Base-by-base conservation (phyloP, 139 green algal species). In the Raphidocelis subcapitata region DNA sequence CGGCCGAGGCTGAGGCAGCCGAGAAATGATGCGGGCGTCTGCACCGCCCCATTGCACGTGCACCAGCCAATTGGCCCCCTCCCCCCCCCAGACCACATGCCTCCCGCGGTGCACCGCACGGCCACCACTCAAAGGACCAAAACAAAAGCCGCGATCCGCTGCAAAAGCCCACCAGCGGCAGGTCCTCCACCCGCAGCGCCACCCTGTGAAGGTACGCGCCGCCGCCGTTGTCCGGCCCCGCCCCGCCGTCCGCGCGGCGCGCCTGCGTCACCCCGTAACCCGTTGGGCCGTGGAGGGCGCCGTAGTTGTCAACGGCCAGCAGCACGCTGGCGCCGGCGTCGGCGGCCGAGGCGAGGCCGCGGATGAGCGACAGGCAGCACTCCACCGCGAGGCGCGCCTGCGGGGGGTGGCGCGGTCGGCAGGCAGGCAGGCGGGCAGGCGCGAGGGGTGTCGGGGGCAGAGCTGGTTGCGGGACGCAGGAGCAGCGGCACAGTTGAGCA, bases 251-350 rank as follows among this genome's bases (percentile, higher is more conserved):
- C 28, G 16, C 29, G 5, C n/a, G n/a, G n/a, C n/a, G n/a, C n/a
- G n/a, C n/a, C n/a, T n/a, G n/a, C 3, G 66, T 62, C 52, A 75
- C 68, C 20, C 79, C 72, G 65, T 92, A 93, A 12, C 74, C 80
- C 5, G 80, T 89, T 28, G 52, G 52, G 26, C 78, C 74, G 76
- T 87, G 85, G 49, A 93, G 83, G 1, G 62, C 74, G 56, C 92
- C 91, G 77, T 92, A 93, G 73, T 88, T 82, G 67, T 93, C 88
- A 44, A 92, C 64, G 2, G 82, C 86, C 21, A 93, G 60, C 62
- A 93, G 55, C 23, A 90, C 77, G 2, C 23, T 59, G 3, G 47
- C 54, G 71, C 26, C 66, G 52, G 56, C 75, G 47, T 35, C 21
- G 67, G 69, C 64, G 41, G 10, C 0, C 68, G 49, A 26, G 56